Base-by-base conservation (phyloP, 108 stramenopile species). In the Poteriospumella lacustris region DNA sequence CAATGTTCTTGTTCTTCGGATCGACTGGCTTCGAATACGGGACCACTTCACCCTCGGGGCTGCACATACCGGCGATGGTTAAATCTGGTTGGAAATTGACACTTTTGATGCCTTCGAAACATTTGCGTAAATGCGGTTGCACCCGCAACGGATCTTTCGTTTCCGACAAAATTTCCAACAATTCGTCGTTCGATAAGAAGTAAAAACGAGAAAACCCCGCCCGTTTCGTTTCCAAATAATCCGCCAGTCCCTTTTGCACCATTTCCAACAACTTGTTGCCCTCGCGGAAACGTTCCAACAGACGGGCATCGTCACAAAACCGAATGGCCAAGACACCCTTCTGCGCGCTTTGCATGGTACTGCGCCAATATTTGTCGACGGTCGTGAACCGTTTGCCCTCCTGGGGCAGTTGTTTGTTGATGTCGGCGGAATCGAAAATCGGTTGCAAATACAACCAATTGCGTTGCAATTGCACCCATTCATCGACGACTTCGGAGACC, bases 361-460 rank as follows among this genome's bases (percentile, higher is more conserved):
- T 58, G 33, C 88, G 82, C 87, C 87, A 89, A 64, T 83, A 82
- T 73, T 86, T 88, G 76, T 87, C 87, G 5, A 87, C 89, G 44
- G 80, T 85, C 0, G 68, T 67, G 72, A 89, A 89, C 3, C 80
- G 44, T 43, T 85, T 85, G 26, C 89, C 89, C 44, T 89, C 86
- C 19, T 58, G 59, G 33, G 87, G 89, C 41, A 89, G 84, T 83
- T 89, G 88, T 83, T 85, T 85, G 76, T 86, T 87, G 62, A 89
- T 89, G 68, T 89, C 89, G 5, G 83, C 80, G 1, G 87, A 87
- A 58, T 86, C 88, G 43, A 89, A 89, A 44, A 89, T 89, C 3
- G 89, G 89, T 42, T 89, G 85, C 44, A 89, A 70, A 64, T 89
- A 89, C 28, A 88, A 56, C 89, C 89, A 89, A 44, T 85, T 81